Evolutionary conservation across 306 rosid species (phyloP).

Genomic region (Coriaria nepalensis): DNA sequence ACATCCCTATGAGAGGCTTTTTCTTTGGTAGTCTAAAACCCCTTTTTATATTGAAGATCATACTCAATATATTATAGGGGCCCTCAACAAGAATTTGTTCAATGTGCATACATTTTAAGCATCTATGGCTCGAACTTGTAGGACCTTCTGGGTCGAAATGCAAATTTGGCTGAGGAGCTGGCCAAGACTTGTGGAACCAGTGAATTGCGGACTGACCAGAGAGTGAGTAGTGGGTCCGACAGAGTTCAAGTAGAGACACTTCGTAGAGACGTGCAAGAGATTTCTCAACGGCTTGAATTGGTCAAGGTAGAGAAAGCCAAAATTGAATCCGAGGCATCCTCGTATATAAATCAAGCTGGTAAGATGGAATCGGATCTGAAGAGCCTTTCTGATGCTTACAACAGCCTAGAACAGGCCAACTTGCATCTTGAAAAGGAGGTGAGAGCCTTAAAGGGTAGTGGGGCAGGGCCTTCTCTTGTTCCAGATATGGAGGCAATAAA

Average conservation of each 20-base stretch:
- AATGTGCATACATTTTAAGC: too few species aligned
- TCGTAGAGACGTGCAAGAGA: slow-evolving; percentile 67
- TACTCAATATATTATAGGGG: too few species aligned
- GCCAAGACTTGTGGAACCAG: slow-evolving; percentile 44
- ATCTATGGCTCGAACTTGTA: slow-evolving; percentile 11
- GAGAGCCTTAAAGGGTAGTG: slow-evolving; percentile 40
- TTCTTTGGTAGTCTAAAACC: too few species aligned
- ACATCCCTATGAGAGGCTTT: too few species aligned
- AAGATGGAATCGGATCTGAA: slow-evolving; percentile 82
- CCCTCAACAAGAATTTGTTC: too few species aligned
- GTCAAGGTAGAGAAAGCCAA: slow-evolving; percentile 65
- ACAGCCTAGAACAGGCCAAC: slow-evolving; percentile 85
- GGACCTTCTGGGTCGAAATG: slow-evolving; percentile 76
- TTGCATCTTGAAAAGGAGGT: slow-evolving; percentile 62
- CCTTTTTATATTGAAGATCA: too few species aligned
- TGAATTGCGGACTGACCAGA: slow-evolving; percentile 36
- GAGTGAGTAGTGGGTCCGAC: slow-evolving; percentile 45
- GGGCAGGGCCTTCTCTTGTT: slow-evolving; percentile 19
- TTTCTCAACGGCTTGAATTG: slow-evolving; percentile 55
- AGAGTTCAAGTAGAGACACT: slow-evolving; percentile 61
- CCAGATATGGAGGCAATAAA: slow-evolving; percentile 62
- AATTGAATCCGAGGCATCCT: slow-evolving; percentile 53
- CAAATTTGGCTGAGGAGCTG: slow-evolving; percentile 70
- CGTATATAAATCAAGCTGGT: slow-evolving; percentile 56
- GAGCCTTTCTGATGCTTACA: slow-evolving; percentile 89